Evolutionary conservation across 2,329 filamentous ascomycete species (phyloP), one percentile per base, ranked within the genome.

Genomic region (Pseudogymnoascus sp.): DNA sequence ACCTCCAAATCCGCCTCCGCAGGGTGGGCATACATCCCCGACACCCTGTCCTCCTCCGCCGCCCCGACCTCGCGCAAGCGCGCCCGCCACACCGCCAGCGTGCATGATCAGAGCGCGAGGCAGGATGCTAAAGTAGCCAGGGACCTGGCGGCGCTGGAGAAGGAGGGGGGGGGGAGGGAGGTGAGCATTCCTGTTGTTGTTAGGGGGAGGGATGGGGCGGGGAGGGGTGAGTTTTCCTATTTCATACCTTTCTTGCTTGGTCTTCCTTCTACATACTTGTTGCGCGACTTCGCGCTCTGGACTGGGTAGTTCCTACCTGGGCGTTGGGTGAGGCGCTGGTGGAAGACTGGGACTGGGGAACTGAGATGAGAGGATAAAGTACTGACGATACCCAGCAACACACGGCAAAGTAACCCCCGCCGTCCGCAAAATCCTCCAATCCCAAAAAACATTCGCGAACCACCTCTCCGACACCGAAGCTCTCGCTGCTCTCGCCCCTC

Each of bases 21-120:
- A 0, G 93, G 93, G 72, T 98, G 92, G 89, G 92, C 92, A 11
- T 96, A 96, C 74, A 90, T 97, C 1, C 87, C 92, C 31, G 91
- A 96, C 73, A 87, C 84, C 14, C 81, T 83, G 11, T 81, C 85
- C 8, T 81, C 83, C 69, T 75, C 79, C 61, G 74, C 80, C 62
- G 77, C 75, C 66, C 81, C 78, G 65, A 77, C 79, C 68, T 84
- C 82, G 80, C 83, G 89, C 67, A 96, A 96, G 77, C 89, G 92
- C 71, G 87, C 85, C 31, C 83, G 85, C 19, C 83, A 89, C 67
- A 84, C 80, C 71, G 70, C 70, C 13, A 79, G 77, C 61, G 78
- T 79, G 28, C 83, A 85, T 68, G 90, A 96, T 70, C 82, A 92
- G 57, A 88, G 86, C 34, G 90, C 90, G n/a, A 83, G 92, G 63